A percentile compares a stretch with the other conserved stretches of the same genome.
Conservation (phyloP, 202 grass and related monocot genomes). For the Schoenoplectus tabernaemontani region DNA sequence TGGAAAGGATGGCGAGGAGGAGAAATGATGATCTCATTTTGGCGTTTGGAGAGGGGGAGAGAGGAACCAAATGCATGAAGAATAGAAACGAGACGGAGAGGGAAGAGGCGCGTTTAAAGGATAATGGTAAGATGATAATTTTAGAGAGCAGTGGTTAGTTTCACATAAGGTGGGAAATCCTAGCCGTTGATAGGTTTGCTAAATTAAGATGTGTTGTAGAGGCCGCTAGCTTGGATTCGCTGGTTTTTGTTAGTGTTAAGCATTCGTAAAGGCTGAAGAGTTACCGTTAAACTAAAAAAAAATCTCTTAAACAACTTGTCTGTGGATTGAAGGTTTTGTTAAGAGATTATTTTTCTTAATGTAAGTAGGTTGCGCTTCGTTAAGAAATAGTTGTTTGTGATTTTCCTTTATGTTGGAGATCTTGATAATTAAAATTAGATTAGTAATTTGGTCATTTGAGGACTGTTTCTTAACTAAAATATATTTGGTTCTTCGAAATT, state of each 20-base stretch:
- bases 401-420: background rate
- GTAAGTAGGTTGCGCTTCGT: background rate
- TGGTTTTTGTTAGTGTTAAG: background rate
- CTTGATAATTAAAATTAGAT: background rate
- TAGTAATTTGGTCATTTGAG: background rate
- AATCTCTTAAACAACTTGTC: background rate
- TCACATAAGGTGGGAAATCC: background rate
- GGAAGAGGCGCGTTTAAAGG: constrained; percentile 32
- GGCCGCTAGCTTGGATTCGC: background rate
- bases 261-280: background rate
- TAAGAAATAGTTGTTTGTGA: background rate
- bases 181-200: constrained; percentile 18
- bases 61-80: background rate
- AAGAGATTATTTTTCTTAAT: background rate
- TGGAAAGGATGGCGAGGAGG: background rate
- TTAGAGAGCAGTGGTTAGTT: constrained; percentile 7
- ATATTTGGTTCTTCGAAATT: background rate
- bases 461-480: background rate
- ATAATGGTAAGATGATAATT: constrained; percentile 22
- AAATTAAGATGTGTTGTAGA: background rate
- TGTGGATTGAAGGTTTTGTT: background rate
- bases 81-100: constrained; percentile 32
- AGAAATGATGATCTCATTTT: constrained; percentile 25
- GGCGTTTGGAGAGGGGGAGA: background rate
- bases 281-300: background rate